Conservation (phyloP, 306 rosid genomes). For the Vicia villosa region DNA sequence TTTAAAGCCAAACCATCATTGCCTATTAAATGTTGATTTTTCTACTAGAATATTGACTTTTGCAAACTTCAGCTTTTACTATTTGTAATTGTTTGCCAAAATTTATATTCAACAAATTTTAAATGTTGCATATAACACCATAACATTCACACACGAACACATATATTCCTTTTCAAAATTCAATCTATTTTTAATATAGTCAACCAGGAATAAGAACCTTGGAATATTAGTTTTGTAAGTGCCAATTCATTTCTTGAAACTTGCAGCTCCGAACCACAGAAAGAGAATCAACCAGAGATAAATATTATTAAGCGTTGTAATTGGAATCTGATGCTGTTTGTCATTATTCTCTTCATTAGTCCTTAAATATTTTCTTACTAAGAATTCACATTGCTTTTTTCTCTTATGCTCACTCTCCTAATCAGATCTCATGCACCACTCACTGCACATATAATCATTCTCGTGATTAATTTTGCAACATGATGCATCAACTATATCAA, state of each 20-base stretch:
- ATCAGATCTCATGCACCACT: background rate
- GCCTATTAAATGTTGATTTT: too few species aligned
- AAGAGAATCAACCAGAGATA: conserved; percentile 25
- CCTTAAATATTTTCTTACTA: background rate
- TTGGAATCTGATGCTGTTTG: conserved; percentile 36
- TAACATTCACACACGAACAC: background rate
- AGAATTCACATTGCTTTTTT: background rate
- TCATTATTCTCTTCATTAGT: conserved; percentile 31
- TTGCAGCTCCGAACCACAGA: conserved; percentile 40
- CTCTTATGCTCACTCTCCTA: background rate
- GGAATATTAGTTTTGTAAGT: conserved; percentile 31
- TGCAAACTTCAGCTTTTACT: too few species aligned
- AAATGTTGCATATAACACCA: background rate
- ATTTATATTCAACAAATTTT: too few species aligned
- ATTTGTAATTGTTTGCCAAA: too few species aligned
- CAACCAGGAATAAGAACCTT: conserved; percentile 31
- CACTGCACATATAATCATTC: too few species aligned
- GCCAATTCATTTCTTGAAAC: conserved; percentile 33
- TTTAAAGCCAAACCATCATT: too few species aligned
- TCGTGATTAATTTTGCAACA: too few species aligned
- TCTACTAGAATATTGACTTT: too few species aligned
- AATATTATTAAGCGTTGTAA: conserved; percentile 13
- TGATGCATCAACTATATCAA: too few species aligned
- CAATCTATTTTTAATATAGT: conserved; percentile 14
- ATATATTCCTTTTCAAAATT: conserved; percentile 31